Evolutionary conservation across 139 green algal genomes (phyloP).

Genomic region (Nannochloris sp.): DNA sequence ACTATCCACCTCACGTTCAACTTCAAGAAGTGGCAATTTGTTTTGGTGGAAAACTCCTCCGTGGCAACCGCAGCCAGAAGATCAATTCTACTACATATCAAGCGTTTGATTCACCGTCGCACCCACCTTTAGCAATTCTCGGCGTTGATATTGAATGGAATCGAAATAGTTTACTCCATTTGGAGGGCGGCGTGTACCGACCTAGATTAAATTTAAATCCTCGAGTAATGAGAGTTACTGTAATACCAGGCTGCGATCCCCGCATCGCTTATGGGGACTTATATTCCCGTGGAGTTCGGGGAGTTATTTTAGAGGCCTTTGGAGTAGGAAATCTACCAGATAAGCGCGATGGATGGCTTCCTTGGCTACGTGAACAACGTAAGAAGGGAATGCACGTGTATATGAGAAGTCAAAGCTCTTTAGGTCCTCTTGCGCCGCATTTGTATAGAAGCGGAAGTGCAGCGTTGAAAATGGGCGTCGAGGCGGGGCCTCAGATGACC

Average conservation of each 20-base stretch:
- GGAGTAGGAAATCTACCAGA: conserved; percentile 89
- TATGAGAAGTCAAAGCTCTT: conserved; percentile 60
- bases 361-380: conserved; percentile 71
- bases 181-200: conserved; percentile 53
- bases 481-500: conserved; percentile 50
- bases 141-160: conserved; percentile 74
- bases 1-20: conserved; percentile 51
- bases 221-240: conserved; percentile 70
- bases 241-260: conserved; percentile 75
- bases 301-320: conserved; percentile 84
- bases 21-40: conserved; percentile 81
- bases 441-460: conserved; percentile 58
- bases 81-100: conserved; percentile 49
- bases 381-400: conserved; percentile 49
- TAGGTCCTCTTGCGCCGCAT: conserved; percentile 56
- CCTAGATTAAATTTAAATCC: conserved; percentile 73
- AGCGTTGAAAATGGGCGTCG: conserved; percentile 60
- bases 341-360: conserved; percentile 59
- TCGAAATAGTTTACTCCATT: conserved; percentile 32
- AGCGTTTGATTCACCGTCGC: conserved; percentile 61
- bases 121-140: conserved; percentile 69
- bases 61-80: conserved; percentile 76
- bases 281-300: conserved; percentile 49
- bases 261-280: conserved; percentile 70
- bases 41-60: conserved; percentile 81